Base-by-base conservation (phyloP, 2,329 filamentous ascomycete genomes). In the Scopulariopsis brevicaulis region DNA sequence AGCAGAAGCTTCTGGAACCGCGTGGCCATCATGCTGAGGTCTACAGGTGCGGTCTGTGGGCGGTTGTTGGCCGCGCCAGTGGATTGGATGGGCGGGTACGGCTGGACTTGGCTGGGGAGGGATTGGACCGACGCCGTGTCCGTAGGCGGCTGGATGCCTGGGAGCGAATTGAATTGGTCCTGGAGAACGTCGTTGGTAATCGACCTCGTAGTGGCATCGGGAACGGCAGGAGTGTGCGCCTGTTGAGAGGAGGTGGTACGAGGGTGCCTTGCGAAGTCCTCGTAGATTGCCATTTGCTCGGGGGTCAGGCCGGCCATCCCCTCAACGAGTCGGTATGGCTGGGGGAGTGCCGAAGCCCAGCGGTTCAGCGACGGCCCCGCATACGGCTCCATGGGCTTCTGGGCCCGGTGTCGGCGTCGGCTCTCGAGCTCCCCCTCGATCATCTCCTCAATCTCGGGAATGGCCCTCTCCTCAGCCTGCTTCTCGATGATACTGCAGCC, bases 401-500 rank as follows among this genome's bases (percentile, higher is more conserved):
- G 82, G 53, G 84, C 74, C 60, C 86, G 84, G 70, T 96, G 90
- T 50, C 85, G 83, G 54, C 89, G 84, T 55, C 94, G 87, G 28
- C 83, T 79, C 59, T 93, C 87, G 32, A 96, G 73, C 62, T 95
- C 89, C 24, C 80, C 75, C 69, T 94, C 88, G 54, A 99, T 88
- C 72, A 96, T 88, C 61, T 95, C 89, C 69, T 99, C 93, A 60
- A 99, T 97, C 70, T 99, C 94, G 1, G 90, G 88, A 46, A 96
- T 78, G 11, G 94, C 94, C 61, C 93, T 89, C 66, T 96, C 89
- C 69, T 97, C 93, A 3, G 94, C 95, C 56, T 94, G 92, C 70
- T 94, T 91, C 71, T 99, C 94, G 53, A 99, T 95, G 62, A 96
- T 89, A 64, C 83, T 87, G 68, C 94, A 97, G 53, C 95, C 93